Base-by-base conservation (phyloP, 164 flowering plant species). In the Chimonanthus salicifolius region DNA sequence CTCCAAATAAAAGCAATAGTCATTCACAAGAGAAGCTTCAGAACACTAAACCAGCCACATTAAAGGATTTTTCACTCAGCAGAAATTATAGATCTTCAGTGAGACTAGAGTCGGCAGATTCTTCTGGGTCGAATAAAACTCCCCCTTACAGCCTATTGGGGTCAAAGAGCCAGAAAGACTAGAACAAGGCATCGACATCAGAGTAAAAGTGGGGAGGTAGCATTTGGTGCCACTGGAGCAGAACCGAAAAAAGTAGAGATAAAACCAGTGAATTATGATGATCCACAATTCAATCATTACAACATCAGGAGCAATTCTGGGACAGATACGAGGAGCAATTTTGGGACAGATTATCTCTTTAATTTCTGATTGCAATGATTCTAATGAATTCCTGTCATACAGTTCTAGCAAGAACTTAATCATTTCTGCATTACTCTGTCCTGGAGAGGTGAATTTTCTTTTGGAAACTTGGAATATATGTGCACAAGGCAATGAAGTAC, bases 81-180 rank as follows among this genome's bases (percentile, higher is more conserved):
- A 83, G 81, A 83, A 94, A 90, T 84, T 92, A 91, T 72, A 81
- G 94, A 49, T 65, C 94, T 54, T 90, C 97, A 58, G 93, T 84
- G 73, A 81, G 90, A 68, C 94, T 87, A 73, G 98, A 93, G 48
- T 84, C 75, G 81, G 82, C 90, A 6, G 96, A 91, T 8, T 86
- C 85, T 70, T 90, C 89, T 71, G 88, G 88, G 51, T 79, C 93
- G 33, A 81, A 82, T 3, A 96, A 92, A 75, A 79, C 94, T 70
- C 76, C 89, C 71, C 80, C 78, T 3, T 73, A 82, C 62, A 60
- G 72, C 44, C 87, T 81, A 47, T 71, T 76, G 18, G 47, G 33
- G 82, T 80, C 90, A 0, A 94, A 92, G 82, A 85, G 86, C 79
- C 89, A 80, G 79, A 92, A 90, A 82, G 96, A 94, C 58, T n/a